Conservation (phyloP, 2,329 filamentous ascomycete genomes). For the Colletotrichum karsti region DNA sequence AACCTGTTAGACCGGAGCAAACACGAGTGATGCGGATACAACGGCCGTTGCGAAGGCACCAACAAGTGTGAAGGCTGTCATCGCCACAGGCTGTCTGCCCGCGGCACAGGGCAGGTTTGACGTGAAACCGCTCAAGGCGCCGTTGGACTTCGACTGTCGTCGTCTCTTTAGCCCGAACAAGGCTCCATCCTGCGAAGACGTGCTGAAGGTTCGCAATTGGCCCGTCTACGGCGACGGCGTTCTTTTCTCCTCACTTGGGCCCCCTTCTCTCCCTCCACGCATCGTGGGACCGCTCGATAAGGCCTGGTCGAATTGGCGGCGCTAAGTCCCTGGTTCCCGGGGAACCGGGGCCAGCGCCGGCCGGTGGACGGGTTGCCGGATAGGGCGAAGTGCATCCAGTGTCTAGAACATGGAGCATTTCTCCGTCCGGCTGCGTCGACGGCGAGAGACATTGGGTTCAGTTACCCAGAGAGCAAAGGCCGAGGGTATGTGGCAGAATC, state of each 20-base stretch:
- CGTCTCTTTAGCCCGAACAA: neutral
- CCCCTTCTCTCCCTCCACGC: slow-evolving; percentile 2
- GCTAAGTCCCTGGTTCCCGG: slow-evolving; percentile 2
- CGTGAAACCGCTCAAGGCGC: neutral
- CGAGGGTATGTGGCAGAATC: neutral
- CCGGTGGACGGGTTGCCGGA: neutral
- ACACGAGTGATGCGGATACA: neutral
- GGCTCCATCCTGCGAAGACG: neutral
- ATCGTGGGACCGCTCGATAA: slow-evolving; percentile 8
- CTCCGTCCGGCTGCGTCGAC: slow-evolving; percentile 4
- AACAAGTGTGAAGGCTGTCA: neutral
- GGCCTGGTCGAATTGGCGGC: neutral
- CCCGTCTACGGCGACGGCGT: neutral
- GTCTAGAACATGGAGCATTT: neutral
- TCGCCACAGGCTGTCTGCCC: neutral
- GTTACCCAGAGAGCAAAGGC: neutral
- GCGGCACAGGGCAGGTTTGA: neutral
- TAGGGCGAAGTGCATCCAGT: neutral
- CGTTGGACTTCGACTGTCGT: neutral
- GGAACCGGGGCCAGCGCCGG: slow-evolving; percentile 9
- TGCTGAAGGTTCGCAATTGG: no score
- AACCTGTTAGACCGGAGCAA: neutral
- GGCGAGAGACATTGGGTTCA: neutral
- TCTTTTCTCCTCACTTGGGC: slow-evolving; percentile 15
- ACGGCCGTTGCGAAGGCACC: neutral